These are phyloP conservation scores for Exophiala lecanii-corni DNA, from an alignment of 2,329 filamentous ascomycete genomes.

Conservation along the genomic window DNA sequence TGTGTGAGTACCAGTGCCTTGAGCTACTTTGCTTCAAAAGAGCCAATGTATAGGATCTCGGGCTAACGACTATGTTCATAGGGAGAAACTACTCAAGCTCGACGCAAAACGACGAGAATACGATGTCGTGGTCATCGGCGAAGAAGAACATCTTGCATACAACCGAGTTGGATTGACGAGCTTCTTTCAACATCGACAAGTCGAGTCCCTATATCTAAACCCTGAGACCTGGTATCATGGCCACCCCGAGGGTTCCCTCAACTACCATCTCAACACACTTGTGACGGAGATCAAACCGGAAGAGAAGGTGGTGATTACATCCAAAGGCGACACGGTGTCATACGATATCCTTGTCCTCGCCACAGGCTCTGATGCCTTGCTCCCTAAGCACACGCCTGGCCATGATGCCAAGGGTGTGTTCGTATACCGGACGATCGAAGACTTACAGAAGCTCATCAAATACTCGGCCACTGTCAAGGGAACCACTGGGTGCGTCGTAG, in stretches of 20 bases:
- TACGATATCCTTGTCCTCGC: conserved; percentile 82
- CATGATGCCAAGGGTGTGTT: conserved; percentile 79
- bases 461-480: conserved; percentile 65
- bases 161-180: conserved; percentile 85
- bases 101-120: conserved; percentile 72
- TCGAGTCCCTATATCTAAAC: conserved; percentile 86
- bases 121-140: conserved; percentile 77
- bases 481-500: conserved; percentile 70
- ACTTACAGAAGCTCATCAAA: conserved; percentile 70
- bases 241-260: conserved; percentile 62
- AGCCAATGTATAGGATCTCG: no score
- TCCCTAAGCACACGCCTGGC: conserved; percentile 68
- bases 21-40: background rate
- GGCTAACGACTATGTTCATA: conserved; percentile 34
- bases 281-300: conserved; percentile 63
- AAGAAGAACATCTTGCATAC: conserved; percentile 83
- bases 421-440: conserved; percentile 81
- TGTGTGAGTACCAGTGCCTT: conserved; percentile 57
- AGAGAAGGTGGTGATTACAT: conserved; percentile 64
- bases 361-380: conserved; percentile 77
- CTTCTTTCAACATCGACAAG: conserved; percentile 80
- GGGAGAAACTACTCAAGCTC: conserved; percentile 83
- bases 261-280: conserved; percentile 69
- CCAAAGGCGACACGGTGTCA: conserved; percentile 61
- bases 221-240: conserved; percentile 74